Evolutionary conservation across 2,329 filamentous ascomycete genomes (phyloP).

Genomic region (Dactylellina leptospora): DNA sequence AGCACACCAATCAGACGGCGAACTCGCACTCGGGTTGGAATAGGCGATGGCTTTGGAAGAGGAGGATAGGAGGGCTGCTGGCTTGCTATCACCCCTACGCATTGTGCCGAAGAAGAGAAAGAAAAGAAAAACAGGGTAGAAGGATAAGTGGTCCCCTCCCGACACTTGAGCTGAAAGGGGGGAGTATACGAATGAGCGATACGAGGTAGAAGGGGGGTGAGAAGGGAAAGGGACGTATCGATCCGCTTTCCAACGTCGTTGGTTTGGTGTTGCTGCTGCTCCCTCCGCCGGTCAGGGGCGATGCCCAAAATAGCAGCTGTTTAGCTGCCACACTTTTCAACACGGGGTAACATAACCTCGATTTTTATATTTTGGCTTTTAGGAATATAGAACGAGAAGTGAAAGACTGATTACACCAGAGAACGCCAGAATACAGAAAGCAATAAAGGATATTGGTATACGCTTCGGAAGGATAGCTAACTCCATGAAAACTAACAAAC

Average conservation of each 20-base stretch:
- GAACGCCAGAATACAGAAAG: too few relatives aligned
- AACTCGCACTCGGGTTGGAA: conserved; percentile 13
- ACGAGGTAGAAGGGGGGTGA: background rate
- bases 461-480: too few relatives aligned
- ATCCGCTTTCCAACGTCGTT: conserved; percentile 20
- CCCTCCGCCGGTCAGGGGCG: conserved; percentile 36
- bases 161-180: background rate
- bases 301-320: conserved; percentile 40
- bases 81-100: conserved; percentile 32
- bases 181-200: conserved; percentile 14
- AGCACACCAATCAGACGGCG: conserved; percentile 31
- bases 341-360: too few relatives aligned
- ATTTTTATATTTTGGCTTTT: too few relatives aligned
- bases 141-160: background rate
- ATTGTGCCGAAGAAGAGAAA: conserved; percentile 37
- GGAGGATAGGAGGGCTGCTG: conserved; percentile 8
- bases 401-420: too few relatives aligned
- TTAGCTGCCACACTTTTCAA: too few relatives aligned
- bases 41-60: conserved; percentile 26
- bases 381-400: too few relatives aligned
- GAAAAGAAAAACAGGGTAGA: background rate
- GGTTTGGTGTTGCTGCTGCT: conserved; percentile 36
- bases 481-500: too few relatives aligned
- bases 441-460: too few relatives aligned
- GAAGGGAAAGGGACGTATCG: background rate